phyloP scores from a whole-genome alignment of 2,329 filamentous ascomycete species.

The Verticillium nonalfalfae region DNA sequence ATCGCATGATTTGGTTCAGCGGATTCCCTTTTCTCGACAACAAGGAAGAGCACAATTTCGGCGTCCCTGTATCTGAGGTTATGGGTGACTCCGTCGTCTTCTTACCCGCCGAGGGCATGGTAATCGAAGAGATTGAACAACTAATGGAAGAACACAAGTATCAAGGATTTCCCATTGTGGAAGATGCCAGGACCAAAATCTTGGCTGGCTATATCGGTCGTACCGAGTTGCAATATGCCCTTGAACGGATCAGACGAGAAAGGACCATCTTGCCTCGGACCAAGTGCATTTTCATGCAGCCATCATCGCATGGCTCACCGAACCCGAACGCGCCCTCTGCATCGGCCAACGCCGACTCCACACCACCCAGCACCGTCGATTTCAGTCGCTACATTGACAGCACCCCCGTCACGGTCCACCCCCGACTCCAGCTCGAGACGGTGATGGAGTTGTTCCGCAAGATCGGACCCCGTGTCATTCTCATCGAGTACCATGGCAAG shows the following conservation, averaged over 20 bases:
- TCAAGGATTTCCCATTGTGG: conserved; percentile 89
- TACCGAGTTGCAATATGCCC: conserved; percentile 85
- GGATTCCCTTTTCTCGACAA: conserved; percentile 95
- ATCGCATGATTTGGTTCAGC: conserved; percentile 98
- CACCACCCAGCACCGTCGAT: conserved; percentile 58
- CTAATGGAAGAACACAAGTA: conserved; percentile 74
- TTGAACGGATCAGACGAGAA: conserved; percentile 71
- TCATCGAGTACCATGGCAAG: conserved; percentile 83
- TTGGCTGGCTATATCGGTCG: conserved; percentile 89
- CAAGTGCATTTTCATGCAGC: conserved; percentile 65
- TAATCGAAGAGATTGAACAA: conserved; percentile 68
- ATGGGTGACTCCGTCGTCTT: conserved; percentile 76
- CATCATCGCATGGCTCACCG: conserved; percentile 6
- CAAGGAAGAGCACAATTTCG: conserved; percentile 96
- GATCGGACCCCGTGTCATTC: conserved; percentile 87
- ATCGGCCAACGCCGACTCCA: conserved; percentile 52
- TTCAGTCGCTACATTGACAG: conserved; percentile 84
- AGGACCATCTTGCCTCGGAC: conserved; percentile 60
- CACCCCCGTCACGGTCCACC: conserved; percentile 86
- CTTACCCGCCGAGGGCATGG: conserved; percentile 68
- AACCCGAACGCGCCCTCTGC: conserved; percentile 31
- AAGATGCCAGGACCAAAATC: conserved; percentile 62
- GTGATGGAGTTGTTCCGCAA: conserved; percentile 99
- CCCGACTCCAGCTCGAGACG: conserved; percentile 84
- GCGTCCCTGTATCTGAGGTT: conserved; percentile 82